Conservation (phyloP, 2,329 filamentous ascomycete genomes). For the Cercospora berteroae region DNA sequence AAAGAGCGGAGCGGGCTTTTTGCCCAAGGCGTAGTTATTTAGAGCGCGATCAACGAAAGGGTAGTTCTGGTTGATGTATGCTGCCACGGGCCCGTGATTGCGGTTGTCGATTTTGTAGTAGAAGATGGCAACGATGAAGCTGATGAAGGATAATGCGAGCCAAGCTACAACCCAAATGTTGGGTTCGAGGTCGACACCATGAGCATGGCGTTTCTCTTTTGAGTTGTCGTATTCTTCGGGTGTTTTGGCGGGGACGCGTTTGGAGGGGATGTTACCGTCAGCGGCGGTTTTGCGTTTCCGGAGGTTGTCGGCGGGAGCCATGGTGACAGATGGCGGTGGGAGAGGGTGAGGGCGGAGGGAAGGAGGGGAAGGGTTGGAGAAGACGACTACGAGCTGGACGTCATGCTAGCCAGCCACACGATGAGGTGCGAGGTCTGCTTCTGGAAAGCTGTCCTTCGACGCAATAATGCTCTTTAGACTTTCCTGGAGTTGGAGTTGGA, state of each 20-base stretch:
- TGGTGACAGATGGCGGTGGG: conserved; percentile 1
- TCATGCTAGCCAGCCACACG: conserved; percentile 11
- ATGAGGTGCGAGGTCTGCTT: background rate
- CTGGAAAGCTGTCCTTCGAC: background rate
- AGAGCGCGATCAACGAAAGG: conserved; percentile 22
- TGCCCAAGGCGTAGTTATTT: conserved; percentile 8
- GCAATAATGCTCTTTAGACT: conserved; percentile 3
- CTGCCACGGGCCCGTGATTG: conserved; percentile 22
- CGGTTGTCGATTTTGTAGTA: conserved; percentile 30
- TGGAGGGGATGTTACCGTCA: conserved; percentile 8
- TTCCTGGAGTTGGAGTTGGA: background rate
- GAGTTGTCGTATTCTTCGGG: conserved; percentile 19
- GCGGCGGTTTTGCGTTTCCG: conserved; percentile 21
- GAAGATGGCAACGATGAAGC: conserved; percentile 17
- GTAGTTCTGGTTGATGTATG: conserved; percentile 24
- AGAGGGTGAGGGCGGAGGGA: background rate
- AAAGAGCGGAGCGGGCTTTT: conserved; percentile 9
- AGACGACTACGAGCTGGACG: conserved; percentile 3
- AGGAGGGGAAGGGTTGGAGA: background rate
- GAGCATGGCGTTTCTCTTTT: conserved; percentile 9
- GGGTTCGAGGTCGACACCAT: conserved; percentile 24
- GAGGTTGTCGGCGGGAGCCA: conserved; percentile 20
- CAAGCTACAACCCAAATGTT: conserved; percentile 23
- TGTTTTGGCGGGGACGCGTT: conserved; percentile 8
- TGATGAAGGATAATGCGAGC: conserved; percentile 20